Evolutionary conservation across 2,329 filamentous ascomycete genomes (phyloP), one percentile per base, ranked within the genome.

Genomic region (Calonectria honghensis): DNA sequence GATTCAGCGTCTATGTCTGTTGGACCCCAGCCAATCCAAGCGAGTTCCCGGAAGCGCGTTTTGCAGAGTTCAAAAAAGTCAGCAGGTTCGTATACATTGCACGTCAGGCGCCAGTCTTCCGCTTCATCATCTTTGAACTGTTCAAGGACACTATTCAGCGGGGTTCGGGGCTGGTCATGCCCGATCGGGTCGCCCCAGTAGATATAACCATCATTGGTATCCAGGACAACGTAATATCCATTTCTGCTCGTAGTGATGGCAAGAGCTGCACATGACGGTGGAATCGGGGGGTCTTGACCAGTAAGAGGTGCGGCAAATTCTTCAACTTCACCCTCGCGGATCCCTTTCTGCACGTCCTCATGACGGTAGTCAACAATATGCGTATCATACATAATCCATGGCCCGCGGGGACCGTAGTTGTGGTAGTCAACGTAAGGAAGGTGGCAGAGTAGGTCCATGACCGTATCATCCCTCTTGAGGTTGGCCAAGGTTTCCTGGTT

Each of bases 201-300:
- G n/a, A 78, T n/a, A 20, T 52, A 66, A 27, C 73, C 73, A 29
- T 77, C 74, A 1, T 72, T 68, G 27, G 77, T 78, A 32, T 78
- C 69, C n/a, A 78, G 35, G 9, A 77, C 64, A 50, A 77, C 50
- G 2, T 54, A 57, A 54, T 76, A 78, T 1, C 73, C 74, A 59
- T 37, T 67, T 14, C 50, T 35, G 14, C 37, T 54, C 10, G 13
- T 9, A n/a, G 45, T 68, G 29, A 74, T 57, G 14, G 77, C 74
- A 50, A 79, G 72, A 24, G 48, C 10, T 45, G 67, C 72, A 57
- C 75, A 76, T 10, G 67, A 74, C 6, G 77, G 48, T 39, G 76
- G 57, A 41, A 61, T 29, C 57, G 57, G n/a, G 35, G 57, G 57
- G 35, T 61, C 57, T 61, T 61, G 35, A 2, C 6, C 57, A 29